Percentiles rank a stretch among this genome's conserved stretches.
Evolutionary conservation across 192 early-diverging fungal genomes (phyloP).

Genomic region (Umbelopsis sp.): DNA sequence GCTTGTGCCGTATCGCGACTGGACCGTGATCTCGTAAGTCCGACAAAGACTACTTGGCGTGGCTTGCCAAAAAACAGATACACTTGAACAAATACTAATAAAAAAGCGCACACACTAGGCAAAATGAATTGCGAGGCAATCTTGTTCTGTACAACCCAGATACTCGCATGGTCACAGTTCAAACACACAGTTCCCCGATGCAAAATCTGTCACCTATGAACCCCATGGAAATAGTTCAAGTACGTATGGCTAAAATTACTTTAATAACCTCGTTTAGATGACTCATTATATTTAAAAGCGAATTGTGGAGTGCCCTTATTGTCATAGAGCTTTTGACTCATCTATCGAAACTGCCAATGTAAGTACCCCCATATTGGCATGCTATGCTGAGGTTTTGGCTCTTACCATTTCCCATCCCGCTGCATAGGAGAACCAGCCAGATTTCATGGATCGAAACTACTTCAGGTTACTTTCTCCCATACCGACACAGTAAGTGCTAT

Average conservation of each 20-base stretch:
- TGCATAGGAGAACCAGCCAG: slow-evolving; percentile 16
- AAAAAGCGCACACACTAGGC: slow-evolving; percentile 17
- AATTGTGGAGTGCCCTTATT: slow-evolving; percentile 29
- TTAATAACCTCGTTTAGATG: background rate
- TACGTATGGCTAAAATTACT: background rate
- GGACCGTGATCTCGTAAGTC: slow-evolving; percentile 60
- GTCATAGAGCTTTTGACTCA: slow-evolving; percentile 41
- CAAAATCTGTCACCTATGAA: background rate
- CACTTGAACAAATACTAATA: background rate
- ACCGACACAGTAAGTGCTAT: slow-evolving; percentile 23
- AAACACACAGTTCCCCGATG: slow-evolving; percentile 1
- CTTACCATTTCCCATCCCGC: slow-evolving; percentile 4
- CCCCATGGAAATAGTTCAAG: slow-evolving; percentile 3
- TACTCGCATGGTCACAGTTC: slow-evolving; percentile 50
- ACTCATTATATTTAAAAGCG: background rate
- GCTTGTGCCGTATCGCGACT: slow-evolving; percentile 58
- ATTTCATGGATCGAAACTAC: slow-evolving; percentile 58
- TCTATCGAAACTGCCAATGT: background rate
- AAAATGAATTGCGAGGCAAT: slow-evolving; percentile 47
- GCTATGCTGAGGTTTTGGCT: background rate
- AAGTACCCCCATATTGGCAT: background rate
- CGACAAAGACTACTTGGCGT: too few relatives aligned
- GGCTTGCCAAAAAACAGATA: too few relatives aligned
- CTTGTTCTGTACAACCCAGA: slow-evolving; percentile 71
- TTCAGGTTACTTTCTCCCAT: slow-evolving; percentile 55